These are phyloP conservation scores for Auriculariales sp. DNA, from an alignment of 768 basidiomycete genomes.

Conservation along the genomic window DNA sequence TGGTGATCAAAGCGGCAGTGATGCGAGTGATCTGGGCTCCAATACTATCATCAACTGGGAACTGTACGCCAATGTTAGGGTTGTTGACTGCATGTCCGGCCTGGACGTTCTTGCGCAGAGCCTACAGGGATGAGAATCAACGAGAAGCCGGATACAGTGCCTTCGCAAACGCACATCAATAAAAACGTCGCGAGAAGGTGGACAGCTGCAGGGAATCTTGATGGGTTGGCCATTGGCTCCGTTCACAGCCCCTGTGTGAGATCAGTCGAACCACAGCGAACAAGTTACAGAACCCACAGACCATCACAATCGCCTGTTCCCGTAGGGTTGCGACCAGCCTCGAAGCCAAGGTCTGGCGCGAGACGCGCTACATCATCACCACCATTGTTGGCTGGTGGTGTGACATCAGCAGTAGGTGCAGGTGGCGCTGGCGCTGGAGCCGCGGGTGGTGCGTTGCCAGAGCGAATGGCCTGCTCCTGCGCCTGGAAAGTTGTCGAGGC, in stretches of 20 bases:
- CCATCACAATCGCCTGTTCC: constrained; percentile 9
- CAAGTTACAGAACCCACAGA: constrained; percentile 24
- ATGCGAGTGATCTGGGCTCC: constrained; percentile 41
- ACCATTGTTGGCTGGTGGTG: background rate
- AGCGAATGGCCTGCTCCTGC: background rate
- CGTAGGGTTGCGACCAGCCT: constrained; percentile 43
- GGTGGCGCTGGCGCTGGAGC: no score
- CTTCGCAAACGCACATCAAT: constrained; percentile 19
- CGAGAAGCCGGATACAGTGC: background rate
- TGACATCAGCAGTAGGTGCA: background rate
- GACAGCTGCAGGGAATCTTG: constrained; percentile 51
- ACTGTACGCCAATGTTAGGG: constrained; percentile 39
- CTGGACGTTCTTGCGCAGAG: constrained; percentile 37
- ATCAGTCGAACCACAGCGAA: no score
- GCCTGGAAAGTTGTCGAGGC: constrained; percentile 41
- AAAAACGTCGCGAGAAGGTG: constrained; percentile 39
- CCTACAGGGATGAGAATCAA: background rate
- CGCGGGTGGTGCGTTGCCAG: background rate
- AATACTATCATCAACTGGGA: constrained; percentile 45
- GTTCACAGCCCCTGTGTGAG: constrained; percentile 37
- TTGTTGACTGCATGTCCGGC: constrained; percentile 56
- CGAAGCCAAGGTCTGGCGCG: constrained; percentile 44
- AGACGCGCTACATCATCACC: constrained; percentile 12
- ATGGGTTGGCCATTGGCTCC: constrained; percentile 41
- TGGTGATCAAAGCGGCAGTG: constrained; percentile 41